These are phyloP conservation scores for Amanita phalloides DNA, from an alignment of 768 basidiomycete genomes.

Conservation along the genomic window DNA sequence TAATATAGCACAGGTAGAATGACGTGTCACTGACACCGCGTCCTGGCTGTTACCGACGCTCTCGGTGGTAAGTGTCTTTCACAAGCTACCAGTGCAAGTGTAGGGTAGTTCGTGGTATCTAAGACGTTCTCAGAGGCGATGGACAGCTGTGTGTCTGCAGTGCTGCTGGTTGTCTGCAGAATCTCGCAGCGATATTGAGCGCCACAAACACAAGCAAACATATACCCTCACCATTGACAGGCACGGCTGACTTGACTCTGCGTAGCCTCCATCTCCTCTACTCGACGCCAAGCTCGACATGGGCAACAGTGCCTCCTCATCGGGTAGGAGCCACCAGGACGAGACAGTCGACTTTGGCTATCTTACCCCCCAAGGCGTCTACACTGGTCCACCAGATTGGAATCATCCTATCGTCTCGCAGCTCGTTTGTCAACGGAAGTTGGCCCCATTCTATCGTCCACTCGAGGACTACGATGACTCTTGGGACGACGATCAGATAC, in stretches of 20 bases:
- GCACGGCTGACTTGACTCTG: conserved; percentile 1
- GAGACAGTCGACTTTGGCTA: conserved; percentile 78
- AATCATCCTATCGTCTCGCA: conserved; percentile 80
- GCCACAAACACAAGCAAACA: conserved; percentile 5
- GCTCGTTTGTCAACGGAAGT: conserved; percentile 76
- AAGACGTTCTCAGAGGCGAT: too few relatives aligned
- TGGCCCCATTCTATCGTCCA: conserved; percentile 95
- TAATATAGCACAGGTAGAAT: conserved; percentile 19
- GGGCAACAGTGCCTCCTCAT: conserved; percentile 78
- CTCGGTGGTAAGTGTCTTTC: background rate
- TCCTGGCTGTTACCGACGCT: background rate
- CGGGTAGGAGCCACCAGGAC: conserved; percentile 65
- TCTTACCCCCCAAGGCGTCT: conserved; percentile 77
- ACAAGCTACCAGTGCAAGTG: background rate
- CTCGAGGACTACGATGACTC: conserved; percentile 85
- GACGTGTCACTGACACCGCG: conserved; percentile 24
- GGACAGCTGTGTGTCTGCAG: too few relatives aligned
- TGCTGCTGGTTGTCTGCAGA: too few relatives aligned
- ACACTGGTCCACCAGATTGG: conserved; percentile 81
- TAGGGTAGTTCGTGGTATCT: background rate
- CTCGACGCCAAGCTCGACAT: conserved; percentile 25
- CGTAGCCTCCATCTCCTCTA: background rate
- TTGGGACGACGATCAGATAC: conserved; percentile 85
- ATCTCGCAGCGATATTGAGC: background rate
- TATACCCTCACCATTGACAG: background rate